Base-by-base conservation (phyloP, 2,329 filamentous ascomycete species). In the Torrubiellomyces zombiae region DNA sequence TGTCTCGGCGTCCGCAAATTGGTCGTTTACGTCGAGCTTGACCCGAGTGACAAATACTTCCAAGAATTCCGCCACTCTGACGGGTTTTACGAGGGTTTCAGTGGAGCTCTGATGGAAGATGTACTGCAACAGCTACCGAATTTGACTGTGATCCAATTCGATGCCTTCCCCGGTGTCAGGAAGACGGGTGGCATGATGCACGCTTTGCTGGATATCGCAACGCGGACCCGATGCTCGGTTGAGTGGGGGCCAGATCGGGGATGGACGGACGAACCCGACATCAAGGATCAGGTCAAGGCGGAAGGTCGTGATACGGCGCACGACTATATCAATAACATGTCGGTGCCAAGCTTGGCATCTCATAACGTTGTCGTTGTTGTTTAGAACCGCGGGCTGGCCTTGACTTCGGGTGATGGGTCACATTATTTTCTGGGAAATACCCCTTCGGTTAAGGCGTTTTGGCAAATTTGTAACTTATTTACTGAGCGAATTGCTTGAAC, bases 71-170 rank as follows among this genome's bases (percentile, higher is more conserved):
- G 75, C 9, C 60, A 63, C 14, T 59, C 61, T 2, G 63, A 73
- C 14, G 67, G 72, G 2, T 81, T 77, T 34, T 85, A 80, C 40
- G 77, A 80, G 31, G 48, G 47, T 5, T 83, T 82, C 39, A 72
- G 65, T 14, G 52, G 60, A 8, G 50, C 54, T 2, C 48, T 83
- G 15, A 42, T 83, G 6, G 47, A 51, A 4, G 56, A 53, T 6
- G 58, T 82, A 3, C 40, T 82, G 3, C 50, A 55, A 2, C 58
- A 59, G 27, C 47, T 77, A 29, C 67, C 73, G 0, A 58, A 54
- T 18, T 44, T 79, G 3, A 42, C 58, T 7, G 52, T 55, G 2
- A 56, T 83, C 12, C 64, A 79, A 38, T 77, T 85, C 32, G 78
- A 85, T 45, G 77, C 64, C 0, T 79, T 63, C 42, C 51, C 63